phyloP scores from a whole-genome alignment of 2,329 filamentous ascomycete genomes.

The Pezicula neosporulosa region DNA sequence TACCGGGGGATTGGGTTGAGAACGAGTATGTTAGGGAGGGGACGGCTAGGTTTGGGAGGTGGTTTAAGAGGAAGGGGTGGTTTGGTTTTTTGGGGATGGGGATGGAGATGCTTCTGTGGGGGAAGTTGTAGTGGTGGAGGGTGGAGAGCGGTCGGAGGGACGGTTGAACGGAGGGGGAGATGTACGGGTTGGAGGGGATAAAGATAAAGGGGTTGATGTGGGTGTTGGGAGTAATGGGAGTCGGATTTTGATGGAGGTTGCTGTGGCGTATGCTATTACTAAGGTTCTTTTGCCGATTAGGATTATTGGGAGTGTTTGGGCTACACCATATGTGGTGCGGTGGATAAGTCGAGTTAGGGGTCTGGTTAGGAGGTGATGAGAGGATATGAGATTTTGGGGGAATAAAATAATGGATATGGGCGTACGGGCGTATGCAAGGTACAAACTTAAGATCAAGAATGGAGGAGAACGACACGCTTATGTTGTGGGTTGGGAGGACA shows the following conservation, averaged over 20 bases:
- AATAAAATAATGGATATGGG: too few species aligned
- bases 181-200: slow-evolving; percentile 30
- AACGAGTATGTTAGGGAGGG: slow-evolving; percentile 37
- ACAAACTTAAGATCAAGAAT: too few species aligned
- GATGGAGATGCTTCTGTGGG: slow-evolving; percentile 19
- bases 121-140: slow-evolving; percentile 15
- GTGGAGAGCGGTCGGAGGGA: slow-evolving; percentile 16
- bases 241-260: slow-evolving; percentile 65
- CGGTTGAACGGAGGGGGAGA: slow-evolving; percentile 8
- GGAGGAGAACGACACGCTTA: too few species aligned
- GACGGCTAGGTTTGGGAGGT: slow-evolving; percentile 71
- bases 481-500: too few species aligned
- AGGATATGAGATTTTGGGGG: not conserved
- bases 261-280: slow-evolving; percentile 85
- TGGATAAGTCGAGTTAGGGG: slow-evolving; percentile 48
- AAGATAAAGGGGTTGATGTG: slow-evolving; percentile 20
- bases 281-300: slow-evolving; percentile 79
- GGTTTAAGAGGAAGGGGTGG: slow-evolving; percentile 78
- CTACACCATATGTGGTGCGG: slow-evolving; percentile 77
- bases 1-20: slow-evolving; percentile 51
- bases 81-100: slow-evolving; percentile 52
- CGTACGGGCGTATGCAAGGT: too few species aligned
- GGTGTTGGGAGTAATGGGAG: slow-evolving; percentile 28
- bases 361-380: slow-evolving; percentile 8
- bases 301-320: slow-evolving; percentile 77